phyloP scores from a whole-genome alignment of 768 basidiomycete species.

The Leccinum fibrillosum region DNA sequence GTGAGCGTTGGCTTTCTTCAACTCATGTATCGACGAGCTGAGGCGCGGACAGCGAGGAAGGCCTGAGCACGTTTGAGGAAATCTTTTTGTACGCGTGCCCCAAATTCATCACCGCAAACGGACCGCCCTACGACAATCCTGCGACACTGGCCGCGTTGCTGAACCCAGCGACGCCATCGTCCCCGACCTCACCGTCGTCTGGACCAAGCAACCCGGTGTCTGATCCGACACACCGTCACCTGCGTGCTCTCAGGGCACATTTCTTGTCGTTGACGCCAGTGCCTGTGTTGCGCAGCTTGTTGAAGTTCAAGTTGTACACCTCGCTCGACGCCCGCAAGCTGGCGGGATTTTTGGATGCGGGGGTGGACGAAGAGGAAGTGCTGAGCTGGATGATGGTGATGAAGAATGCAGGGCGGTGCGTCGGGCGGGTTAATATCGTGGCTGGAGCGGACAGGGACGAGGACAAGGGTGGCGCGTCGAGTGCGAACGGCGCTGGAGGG shows the following conservation, averaged over 20 bases:
- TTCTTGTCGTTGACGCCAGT: conserved; percentile 73
- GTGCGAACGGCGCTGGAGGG: conserved; percentile 25
- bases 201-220: conserved; percentile 7
- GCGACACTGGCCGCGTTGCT: conserved; percentile 51
- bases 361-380: conserved; percentile 86
- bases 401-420: conserved; percentile 83
- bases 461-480: conserved; percentile 20
- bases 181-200: conserved; percentile 24
- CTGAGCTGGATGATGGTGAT: conserved; percentile 96
- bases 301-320: conserved; percentile 80
- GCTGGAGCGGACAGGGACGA: conserved; percentile 43
- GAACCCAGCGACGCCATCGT: conserved; percentile 36
- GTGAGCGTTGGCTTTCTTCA: conserved; percentile 42
- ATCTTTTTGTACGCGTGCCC: conserved; percentile 94
- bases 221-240: conserved; percentile 84
- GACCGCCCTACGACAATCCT: conserved; percentile 88
- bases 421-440: conserved; percentile 39
- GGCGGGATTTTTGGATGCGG: conserved; percentile 77
- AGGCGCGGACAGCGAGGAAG: conserved; percentile 51
- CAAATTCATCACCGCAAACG: conserved; percentile 93
- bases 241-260: conserved; percentile 80
- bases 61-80: conserved; percentile 44
- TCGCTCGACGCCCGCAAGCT: conserved; percentile 90
- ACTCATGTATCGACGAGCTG: neutral
- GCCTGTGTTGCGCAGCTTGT: conserved; percentile 83